Evolutionary conservation across 345 rosid species (phyloP).

Genomic region (Luvunga scandens): DNA sequence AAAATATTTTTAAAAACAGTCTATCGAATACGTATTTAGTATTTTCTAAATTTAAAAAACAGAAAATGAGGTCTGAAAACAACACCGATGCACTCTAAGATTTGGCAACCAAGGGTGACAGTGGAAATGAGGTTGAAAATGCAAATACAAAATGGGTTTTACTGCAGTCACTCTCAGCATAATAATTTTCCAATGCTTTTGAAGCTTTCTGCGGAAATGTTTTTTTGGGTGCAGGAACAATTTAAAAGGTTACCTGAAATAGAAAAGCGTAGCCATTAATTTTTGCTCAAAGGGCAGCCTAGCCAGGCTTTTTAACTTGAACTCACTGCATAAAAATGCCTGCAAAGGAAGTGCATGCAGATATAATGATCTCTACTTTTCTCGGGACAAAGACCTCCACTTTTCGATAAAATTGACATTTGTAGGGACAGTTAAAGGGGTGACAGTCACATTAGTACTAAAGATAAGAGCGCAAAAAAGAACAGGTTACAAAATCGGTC

Average conservation of each 20-base stretch:
- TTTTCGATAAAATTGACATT: constrained; percentile 10
- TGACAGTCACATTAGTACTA: not conserved
- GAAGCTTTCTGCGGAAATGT: not conserved
- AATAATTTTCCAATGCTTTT: not conserved
- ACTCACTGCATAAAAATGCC: not conserved
- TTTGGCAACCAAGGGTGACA: too few relatives aligned
- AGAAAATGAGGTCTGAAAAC: too few relatives aligned
- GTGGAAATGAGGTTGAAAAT: not conserved
- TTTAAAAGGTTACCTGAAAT: not conserved
- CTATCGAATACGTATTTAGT: too few relatives aligned
- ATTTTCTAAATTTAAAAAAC: too few relatives aligned
- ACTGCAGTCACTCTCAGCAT: too few relatives aligned
- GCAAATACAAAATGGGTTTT: too few relatives aligned
- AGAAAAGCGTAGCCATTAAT: not conserved
- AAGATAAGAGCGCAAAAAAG: constrained; percentile 7
- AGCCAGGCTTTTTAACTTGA: constrained; percentile 12
- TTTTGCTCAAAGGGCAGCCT: constrained; percentile 9
- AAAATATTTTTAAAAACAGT: too few relatives aligned
- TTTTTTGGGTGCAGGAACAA: not conserved
- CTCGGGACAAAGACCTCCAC: constrained; percentile 1
- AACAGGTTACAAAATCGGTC: not conserved
- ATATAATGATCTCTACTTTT: constrained; percentile 10
- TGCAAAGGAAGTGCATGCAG: constrained; percentile 19
- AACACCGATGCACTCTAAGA: too few relatives aligned
- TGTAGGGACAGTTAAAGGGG: constrained; percentile 11